These are phyloP conservation scores for Sporothrix schenckii DNA, from an alignment of 2,329 filamentous ascomycete species.

Conservation along the genomic window DNA sequence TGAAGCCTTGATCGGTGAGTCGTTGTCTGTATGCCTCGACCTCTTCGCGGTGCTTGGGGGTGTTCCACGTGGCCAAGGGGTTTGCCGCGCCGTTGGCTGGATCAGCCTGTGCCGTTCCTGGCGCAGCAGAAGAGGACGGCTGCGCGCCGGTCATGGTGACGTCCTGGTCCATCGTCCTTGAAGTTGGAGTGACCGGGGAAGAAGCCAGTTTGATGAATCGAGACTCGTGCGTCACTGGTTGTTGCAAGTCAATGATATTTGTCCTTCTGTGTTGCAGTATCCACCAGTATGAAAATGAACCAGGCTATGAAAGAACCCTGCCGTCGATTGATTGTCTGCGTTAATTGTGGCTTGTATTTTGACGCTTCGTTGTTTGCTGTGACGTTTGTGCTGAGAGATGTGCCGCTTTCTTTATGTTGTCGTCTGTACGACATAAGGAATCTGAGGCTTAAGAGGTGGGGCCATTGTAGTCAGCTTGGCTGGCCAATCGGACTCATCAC, in stretches of 20 bases:
- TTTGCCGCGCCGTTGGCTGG: slow-evolving; percentile 7
- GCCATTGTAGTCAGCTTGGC: not conserved
- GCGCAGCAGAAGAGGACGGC: not conserved
- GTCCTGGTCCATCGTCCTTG: slow-evolving; percentile 4
- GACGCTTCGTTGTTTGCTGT: not conserved
- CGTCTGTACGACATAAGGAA: not conserved
- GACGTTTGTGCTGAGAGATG: not conserved
- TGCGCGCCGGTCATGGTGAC: not conserved
- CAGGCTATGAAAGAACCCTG: not conserved
- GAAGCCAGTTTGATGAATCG: not conserved
- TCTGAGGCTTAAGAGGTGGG: slow-evolving; percentile 23
- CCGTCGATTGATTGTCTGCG: too few relatives aligned
- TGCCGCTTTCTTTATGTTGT: not conserved
- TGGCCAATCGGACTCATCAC: slow-evolving; percentile 24
- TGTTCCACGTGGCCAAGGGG: slow-evolving; percentile 37
- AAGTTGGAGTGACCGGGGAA: not conserved
- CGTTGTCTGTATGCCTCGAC: slow-evolving; percentile 45
- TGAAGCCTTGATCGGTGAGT: slow-evolving; percentile 53
- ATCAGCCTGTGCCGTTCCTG: not conserved
- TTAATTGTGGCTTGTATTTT: not conserved
- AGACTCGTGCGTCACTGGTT: slow-evolving; percentile 1
- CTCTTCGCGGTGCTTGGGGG: slow-evolving; percentile 50
- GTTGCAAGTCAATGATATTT: not conserved
- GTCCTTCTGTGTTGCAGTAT: not conserved
- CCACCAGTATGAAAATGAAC: not conserved